A percentile compares a stretch with the other conserved stretches of the same genome.
Conservation (phyloP, 306 rosid genomes). For the Citrullus mucosospermus region DNA sequence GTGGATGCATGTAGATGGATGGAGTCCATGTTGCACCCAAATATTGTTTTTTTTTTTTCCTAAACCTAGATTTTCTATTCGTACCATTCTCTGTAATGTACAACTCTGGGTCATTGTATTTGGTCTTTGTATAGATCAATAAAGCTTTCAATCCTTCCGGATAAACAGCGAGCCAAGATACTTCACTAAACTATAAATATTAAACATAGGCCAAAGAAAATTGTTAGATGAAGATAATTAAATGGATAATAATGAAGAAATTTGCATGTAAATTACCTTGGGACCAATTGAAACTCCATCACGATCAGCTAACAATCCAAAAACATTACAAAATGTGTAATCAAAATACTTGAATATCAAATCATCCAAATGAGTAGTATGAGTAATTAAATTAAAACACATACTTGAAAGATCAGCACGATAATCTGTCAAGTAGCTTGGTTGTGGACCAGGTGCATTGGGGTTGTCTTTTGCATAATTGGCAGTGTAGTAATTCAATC, state of each 20-base stretch:
- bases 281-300: slow-evolving; percentile 30
- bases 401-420: slow-evolving; percentile 8
- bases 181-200: neutral
- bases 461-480: slow-evolving; percentile 11
- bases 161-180: slow-evolving; percentile 14
- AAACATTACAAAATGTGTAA: neutral
- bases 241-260: neutral
- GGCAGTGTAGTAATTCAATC: slow-evolving; percentile 13
- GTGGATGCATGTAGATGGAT: too few species aligned
- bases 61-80: neutral
- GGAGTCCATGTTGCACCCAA: too few species aligned
- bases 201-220: neutral
- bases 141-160: neutral
- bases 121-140: neutral
- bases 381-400: neutral
- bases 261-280: neutral
- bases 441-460: neutral
- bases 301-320: slow-evolving; percentile 12
- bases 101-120: neutral
- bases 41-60: too few species aligned
- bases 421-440: slow-evolving; percentile 20
- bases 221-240: neutral
- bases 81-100: neutral
- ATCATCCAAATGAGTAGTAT: neutral
- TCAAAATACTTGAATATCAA: neutral